Conservation (phyloP, 2,329 filamentous ascomycete genomes). For the Zymoseptoria crescenta region DNA sequence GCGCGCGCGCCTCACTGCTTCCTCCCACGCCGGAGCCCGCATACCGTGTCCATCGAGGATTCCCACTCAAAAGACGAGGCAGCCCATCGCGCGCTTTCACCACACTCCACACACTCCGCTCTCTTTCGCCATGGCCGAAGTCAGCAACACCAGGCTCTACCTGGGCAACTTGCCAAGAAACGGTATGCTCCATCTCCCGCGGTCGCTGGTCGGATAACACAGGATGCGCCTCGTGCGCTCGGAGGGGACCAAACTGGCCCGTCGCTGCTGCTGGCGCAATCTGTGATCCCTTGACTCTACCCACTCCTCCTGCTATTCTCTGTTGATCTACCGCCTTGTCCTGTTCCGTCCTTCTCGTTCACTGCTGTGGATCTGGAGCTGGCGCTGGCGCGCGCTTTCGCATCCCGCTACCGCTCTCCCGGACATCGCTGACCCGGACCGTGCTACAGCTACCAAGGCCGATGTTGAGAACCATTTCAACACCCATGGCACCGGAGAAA, state of each 20-base stretch:
- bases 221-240: conserved; percentile 11
- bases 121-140: conserved; percentile 61
- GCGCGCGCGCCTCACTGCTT: not conserved
- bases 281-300: conserved; percentile 18
- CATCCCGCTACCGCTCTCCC: conserved; percentile 13
- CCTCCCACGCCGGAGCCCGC: not conserved
- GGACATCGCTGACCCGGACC: conserved; percentile 40
- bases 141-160: conserved; percentile 91
- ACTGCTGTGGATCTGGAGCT: conserved; percentile 19
- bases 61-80: not conserved
- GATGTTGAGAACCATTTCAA: conserved; percentile 95
- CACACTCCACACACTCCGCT: conserved; percentile 3
- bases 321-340: not conserved
- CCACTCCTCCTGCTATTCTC: conserved; percentile 6
- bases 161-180: conserved; percentile 94
- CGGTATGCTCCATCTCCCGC: conserved; percentile 54
- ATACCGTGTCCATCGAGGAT: not conserved
- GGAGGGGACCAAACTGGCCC: not conserved
- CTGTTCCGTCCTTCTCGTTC: not conserved
- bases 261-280: conserved; percentile 8
- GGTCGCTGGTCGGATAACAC: conserved; percentile 20
- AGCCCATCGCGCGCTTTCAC: not conserved
- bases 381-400: conserved; percentile 20
- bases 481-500: conserved; percentile 92
- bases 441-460: conserved; percentile 76